A percentile compares a stretch with the other conserved stretches of the same genome.
Conservation (phyloP, 805 yeast genomes). For the Nakazawaea anatomiae region DNA sequence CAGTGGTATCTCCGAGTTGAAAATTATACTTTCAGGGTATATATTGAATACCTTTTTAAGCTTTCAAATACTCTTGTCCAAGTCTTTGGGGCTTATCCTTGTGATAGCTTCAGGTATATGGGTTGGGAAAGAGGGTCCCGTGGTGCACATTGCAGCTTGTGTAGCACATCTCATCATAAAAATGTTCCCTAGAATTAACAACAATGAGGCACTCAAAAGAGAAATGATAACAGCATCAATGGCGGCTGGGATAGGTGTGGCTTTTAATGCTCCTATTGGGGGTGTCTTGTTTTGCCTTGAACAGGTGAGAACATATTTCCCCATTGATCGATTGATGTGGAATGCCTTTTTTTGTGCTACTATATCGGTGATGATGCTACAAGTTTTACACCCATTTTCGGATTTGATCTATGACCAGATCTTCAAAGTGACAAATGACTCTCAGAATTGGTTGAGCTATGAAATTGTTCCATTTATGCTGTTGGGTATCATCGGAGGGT, state of each 20-base stretch:
- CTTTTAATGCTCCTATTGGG: conserved; percentile 84
- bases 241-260: conserved; percentile 80
- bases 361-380: conserved; percentile 57
- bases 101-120: conserved; percentile 74
- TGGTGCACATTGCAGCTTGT: conserved; percentile 74
- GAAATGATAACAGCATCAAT: conserved; percentile 70
- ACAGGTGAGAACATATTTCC: conserved; percentile 57
- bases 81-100: conserved; percentile 52
- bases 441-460: conserved; percentile 60
- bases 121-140: conserved; percentile 85
- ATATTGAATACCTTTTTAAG: conserved; percentile 49
- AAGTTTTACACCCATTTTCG: conserved; percentile 43
- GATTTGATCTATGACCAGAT: conserved; percentile 34
- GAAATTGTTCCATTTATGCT: conserved; percentile 70
- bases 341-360: conserved; percentile 77
- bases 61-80: conserved; percentile 43
- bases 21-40: conserved; percentile 62
- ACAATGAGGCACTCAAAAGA: conserved; percentile 55
- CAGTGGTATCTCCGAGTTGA: conserved; percentile 73
- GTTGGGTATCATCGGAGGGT: conserved; percentile 67
- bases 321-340: conserved; percentile 69
- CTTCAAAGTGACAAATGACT: conserved; percentile 58
- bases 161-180: conserved; percentile 35
- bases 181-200: conserved; percentile 21
- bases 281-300: conserved; percentile 80